A percentile compares a stretch with the other conserved stretches of the same genome.
phyloP scores from a whole-genome alignment of 2,329 filamentous ascomycete species.

The Exophiala oligosperma region DNA sequence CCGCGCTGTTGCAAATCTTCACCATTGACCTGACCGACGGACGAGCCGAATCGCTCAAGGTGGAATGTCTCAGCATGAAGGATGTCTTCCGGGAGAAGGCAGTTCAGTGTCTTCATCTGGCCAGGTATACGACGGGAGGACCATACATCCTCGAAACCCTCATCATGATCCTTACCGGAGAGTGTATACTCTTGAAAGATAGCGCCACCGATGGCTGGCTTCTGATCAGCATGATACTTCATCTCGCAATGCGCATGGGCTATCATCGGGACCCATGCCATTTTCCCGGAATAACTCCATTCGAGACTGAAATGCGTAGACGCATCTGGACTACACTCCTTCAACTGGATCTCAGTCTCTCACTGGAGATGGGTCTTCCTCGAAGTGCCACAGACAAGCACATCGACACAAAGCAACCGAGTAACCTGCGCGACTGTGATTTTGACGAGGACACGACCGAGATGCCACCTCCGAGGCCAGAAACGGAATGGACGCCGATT shows the following conservation, averaged over 20 bases:
- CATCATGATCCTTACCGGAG: conserved; percentile 56
- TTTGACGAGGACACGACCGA: conserved; percentile 51
- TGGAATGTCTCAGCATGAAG: conserved; percentile 30
- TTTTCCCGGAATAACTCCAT: conserved; percentile 54
- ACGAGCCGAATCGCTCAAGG: conserved; percentile 29
- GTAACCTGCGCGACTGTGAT: conserved; percentile 62
- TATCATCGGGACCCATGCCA: conserved; percentile 59
- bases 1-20: conserved; percentile 31
- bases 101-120: conserved; percentile 56
- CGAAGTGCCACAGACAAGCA: conserved; percentile 61
- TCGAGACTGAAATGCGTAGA: conserved; percentile 55
- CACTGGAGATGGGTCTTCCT: conserved; percentile 65
- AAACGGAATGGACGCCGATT: conserved; percentile 53
- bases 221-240: conserved; percentile 55
- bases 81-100: conserved; percentile 35
- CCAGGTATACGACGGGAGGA: conserved; percentile 56
- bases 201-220: conserved; percentile 56
- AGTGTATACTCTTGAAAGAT: conserved; percentile 54
- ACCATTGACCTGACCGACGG: conserved; percentile 28
- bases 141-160: conserved; percentile 56
- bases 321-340: conserved; percentile 42
- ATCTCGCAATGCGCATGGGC: conserved; percentile 61
- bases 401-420: conserved; percentile 57
- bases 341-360: conserved; percentile 60
- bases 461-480: conserved; percentile 55